A percentile compares a stretch with the other conserved stretches of the same genome.
phyloP scores from a whole-genome alignment of 1,284 basidiomycete genomes.

The Cerioporus squamosus region DNA sequence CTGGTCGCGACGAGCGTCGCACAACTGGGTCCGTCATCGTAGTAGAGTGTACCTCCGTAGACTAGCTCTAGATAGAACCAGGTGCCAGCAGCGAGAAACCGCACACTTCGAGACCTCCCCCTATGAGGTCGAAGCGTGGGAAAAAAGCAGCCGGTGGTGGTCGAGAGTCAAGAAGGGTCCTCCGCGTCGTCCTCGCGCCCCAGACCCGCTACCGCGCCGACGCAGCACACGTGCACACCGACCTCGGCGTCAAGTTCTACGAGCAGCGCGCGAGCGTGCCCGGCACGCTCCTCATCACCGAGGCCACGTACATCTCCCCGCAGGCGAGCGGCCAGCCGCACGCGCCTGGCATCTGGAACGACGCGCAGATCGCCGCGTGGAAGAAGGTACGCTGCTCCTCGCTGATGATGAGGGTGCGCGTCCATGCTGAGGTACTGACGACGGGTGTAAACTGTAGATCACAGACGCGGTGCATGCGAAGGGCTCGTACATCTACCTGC shows the following conservation, averaged over 20 bases:
- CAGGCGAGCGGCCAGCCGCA: slow-evolving; percentile 41
- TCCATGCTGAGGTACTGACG: background rate
- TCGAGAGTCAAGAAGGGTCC: slow-evolving; percentile 23
- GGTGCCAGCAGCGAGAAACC: background rate
- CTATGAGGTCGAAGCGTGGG: slow-evolving; percentile 7
- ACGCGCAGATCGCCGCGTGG: slow-evolving; percentile 51
- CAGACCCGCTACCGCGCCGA: slow-evolving; percentile 46
- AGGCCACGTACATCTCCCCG: slow-evolving; percentile 49
- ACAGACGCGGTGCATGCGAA: slow-evolving; percentile 3
- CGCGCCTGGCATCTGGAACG: slow-evolving; percentile 48
- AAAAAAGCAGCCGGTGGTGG: slow-evolving; percentile 6
- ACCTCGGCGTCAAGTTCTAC: slow-evolving; percentile 50
- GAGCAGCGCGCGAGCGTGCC: slow-evolving; percentile 46
- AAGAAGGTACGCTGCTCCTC: slow-evolving; percentile 37
- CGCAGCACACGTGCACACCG: slow-evolving; percentile 29
- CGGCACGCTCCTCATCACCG: slow-evolving; percentile 54
- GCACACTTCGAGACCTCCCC: background rate
- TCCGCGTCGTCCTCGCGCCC: slow-evolving; percentile 54
- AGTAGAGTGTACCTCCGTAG: too few species aligned
- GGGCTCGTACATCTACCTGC: slow-evolving; percentile 40
- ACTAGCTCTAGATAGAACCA: too few species aligned
- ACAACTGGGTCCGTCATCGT: too few species aligned
- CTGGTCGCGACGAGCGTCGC: background rate
- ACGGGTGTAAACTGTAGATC: background rate
- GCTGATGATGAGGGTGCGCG: background rate